Conservation (phyloP, 2,329 filamentous ascomycete species). For the Metarhizium album region DNA sequence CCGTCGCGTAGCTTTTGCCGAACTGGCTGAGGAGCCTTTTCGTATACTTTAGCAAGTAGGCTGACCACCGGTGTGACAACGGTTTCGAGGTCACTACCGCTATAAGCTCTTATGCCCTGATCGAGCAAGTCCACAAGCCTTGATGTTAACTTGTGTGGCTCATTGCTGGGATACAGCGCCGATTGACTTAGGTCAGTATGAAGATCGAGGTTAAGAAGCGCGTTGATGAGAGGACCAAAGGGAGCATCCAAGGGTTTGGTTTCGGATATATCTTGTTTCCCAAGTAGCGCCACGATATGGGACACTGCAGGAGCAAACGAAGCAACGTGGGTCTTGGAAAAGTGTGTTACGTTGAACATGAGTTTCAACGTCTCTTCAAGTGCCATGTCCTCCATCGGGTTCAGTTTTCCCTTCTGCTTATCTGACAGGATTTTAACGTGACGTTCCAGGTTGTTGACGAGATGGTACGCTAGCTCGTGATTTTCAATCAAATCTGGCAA, state of each 20-base stretch:
- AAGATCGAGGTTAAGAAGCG: constrained; percentile 68
- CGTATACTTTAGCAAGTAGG: constrained; percentile 60
- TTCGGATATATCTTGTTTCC: constrained; percentile 43
- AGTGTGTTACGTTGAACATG: constrained; percentile 77
- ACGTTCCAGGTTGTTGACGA: constrained; percentile 58
- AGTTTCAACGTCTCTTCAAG: constrained; percentile 77
- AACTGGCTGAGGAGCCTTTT: constrained; percentile 52
- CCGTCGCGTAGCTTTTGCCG: constrained; percentile 49
- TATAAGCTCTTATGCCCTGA: constrained; percentile 51
- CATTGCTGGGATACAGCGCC: constrained; percentile 55
- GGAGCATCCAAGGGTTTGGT: constrained; percentile 62
- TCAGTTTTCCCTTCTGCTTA: constrained; percentile 21
- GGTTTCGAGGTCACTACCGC: constrained; percentile 60
- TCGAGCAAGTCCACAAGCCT: constrained; percentile 63
- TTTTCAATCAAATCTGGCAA: constrained; percentile 36
- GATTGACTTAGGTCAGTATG: constrained; percentile 39
- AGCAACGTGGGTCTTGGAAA: constrained; percentile 49
- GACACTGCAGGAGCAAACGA: constrained; percentile 59
- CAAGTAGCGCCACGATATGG: constrained; percentile 60
- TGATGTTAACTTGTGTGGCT: constrained; percentile 48
- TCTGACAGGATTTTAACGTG: constrained; percentile 44
- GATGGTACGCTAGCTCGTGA: constrained; percentile 38
- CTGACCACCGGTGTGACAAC: constrained; percentile 63
- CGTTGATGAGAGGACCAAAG: constrained; percentile 64
- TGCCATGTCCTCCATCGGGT: constrained; percentile 67